Percentiles rank a stretch among this genome's conserved stretches.
Conservation (phyloP, 495 filamentous ascomycete genomes). For the Hamigera avellanea region DNA sequence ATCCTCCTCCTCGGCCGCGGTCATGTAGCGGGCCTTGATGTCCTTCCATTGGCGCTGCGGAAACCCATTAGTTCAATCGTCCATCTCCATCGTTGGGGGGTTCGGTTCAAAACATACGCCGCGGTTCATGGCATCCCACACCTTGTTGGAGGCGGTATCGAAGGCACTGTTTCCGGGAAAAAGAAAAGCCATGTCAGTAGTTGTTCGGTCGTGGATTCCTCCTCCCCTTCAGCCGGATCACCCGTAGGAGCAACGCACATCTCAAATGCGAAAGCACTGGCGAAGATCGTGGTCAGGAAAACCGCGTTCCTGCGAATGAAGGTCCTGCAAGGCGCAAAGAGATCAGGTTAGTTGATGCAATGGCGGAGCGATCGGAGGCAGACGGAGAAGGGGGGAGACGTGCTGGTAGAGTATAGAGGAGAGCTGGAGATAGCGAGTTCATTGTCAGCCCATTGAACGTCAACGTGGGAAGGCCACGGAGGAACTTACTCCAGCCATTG, state of each 20-base stretch:
- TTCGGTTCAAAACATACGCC: slow-evolving; percentile 53
- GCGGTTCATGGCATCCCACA: slow-evolving; percentile 84
- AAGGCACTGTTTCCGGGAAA: slow-evolving; percentile 48
- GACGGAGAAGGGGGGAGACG: slow-evolving; percentile 38
- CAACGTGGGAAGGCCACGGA: slow-evolving; percentile 14
- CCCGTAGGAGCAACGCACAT: slow-evolving; percentile 49
- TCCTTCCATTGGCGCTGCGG: slow-evolving; percentile 98
- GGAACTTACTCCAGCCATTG: slow-evolving; percentile 42
- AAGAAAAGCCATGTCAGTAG: slow-evolving; percentile 1
- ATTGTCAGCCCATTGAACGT: slow-evolving; percentile 6
- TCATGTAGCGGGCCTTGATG: slow-evolving; percentile 77
- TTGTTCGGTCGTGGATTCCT: slow-evolving; percentile 6
- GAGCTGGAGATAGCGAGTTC: slow-evolving; percentile 33
- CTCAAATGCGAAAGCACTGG: slow-evolving; percentile 80
- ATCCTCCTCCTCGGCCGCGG: slow-evolving; percentile 49
- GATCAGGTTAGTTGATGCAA: slow-evolving; percentile 7
- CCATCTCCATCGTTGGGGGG: not conserved
- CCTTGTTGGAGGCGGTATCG: slow-evolving; percentile 59
- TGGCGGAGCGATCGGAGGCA: slow-evolving; percentile 2
- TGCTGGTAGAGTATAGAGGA: slow-evolving; percentile 69
- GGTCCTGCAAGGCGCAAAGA: slow-evolving; percentile 40
- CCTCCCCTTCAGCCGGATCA: slow-evolving; percentile 1
- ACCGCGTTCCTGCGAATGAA: slow-evolving; percentile 75
- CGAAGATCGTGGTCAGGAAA: slow-evolving; percentile 80
- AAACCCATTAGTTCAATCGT: slow-evolving; percentile 17